Evolutionary conservation across 164 flowering plant genomes (phyloP).

Genomic region (Amborella trichopoda): DNA sequence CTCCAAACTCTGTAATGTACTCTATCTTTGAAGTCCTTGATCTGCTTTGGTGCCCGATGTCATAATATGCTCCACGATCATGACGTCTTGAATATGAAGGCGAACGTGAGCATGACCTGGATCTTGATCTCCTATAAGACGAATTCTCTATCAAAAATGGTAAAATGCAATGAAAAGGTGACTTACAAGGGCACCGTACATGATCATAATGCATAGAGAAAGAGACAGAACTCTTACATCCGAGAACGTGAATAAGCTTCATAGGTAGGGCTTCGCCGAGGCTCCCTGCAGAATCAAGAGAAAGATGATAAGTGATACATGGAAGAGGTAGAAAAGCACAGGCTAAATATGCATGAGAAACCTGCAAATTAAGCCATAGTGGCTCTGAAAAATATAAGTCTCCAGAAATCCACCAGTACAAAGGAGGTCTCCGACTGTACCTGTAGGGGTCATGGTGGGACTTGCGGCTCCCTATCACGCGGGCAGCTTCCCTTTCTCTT

Average conservation of each 20-base stretch:
- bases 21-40: conserved; percentile 73
- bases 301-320: too few species aligned
- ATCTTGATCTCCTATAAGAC: conserved; percentile 32
- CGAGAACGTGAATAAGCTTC: conserved; percentile 90
- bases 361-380: too few species aligned
- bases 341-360: too few species aligned
- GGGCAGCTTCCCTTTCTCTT: conserved; percentile 75
- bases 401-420: too few species aligned
- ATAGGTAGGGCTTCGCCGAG: conserved; percentile 89
- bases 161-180: not conserved
- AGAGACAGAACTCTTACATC: conserved; percentile 38
- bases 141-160: not conserved
- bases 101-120: conserved; percentile 73
- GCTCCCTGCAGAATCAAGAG: conserved; percentile 38
- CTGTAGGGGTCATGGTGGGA: conserved; percentile 89
- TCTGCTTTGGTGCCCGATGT: conserved; percentile 58
- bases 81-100: conserved; percentile 71
- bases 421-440: conserved; percentile 23
- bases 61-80: conserved; percentile 53
- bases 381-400: too few species aligned
- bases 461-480: conserved; percentile 47
- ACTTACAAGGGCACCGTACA: not conserved
- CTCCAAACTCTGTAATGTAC: conserved; percentile 94
- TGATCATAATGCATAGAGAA: not conserved
- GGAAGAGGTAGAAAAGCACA: not conserved